Percentiles rank a stretch among this genome's conserved stretches.
phyloP scores from a whole-genome alignment of 2,329 filamentous ascomycete species.

The Phaeoacremonium minimum region DNA sequence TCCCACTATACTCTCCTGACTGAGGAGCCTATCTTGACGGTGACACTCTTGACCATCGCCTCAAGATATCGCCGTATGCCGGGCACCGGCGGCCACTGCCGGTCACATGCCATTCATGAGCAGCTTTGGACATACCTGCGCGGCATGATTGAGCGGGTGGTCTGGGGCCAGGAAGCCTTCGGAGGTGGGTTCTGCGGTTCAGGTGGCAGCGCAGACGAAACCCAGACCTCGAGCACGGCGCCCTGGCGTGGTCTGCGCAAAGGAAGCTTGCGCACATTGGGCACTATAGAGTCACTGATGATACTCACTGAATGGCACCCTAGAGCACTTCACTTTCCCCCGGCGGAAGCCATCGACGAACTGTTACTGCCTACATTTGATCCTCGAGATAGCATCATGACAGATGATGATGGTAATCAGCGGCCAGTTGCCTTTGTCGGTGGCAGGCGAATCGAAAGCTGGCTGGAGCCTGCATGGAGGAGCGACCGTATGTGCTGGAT shows the following conservation, averaged over 20 bases:
- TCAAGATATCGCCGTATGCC: constrained; percentile 80
- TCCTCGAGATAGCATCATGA: constrained; percentile 32
- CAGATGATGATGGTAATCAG: constrained; percentile 37
- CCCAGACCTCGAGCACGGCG: constrained; percentile 63
- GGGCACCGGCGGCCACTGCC: constrained; percentile 75
- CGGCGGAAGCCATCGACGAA: constrained; percentile 70
- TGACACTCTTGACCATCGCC: constrained; percentile 86
- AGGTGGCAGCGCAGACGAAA: constrained; percentile 52
- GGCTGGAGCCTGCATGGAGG: constrained; percentile 94
- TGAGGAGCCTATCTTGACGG: constrained; percentile 88
- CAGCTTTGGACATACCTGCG: constrained; percentile 92
- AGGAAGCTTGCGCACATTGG: constrained; percentile 80
- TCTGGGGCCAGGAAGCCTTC: constrained; percentile 96
- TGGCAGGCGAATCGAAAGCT: constrained; percentile 84
- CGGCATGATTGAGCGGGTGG: constrained; percentile 89
- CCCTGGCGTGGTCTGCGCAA: constrained; percentile 67
- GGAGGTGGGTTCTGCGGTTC: constrained; percentile 81
- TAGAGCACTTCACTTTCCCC: constrained; percentile 87
- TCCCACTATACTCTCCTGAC: constrained; percentile 76
- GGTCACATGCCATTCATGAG: constrained; percentile 89
- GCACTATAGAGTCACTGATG: constrained; percentile 90
- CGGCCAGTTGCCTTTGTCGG: constrained; percentile 58
- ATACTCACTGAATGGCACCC: constrained; percentile 97
- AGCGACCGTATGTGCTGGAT: constrained; percentile 98
- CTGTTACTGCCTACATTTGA: constrained; percentile 60